phyloP scores from a whole-genome alignment of 2,329 filamentous ascomycete genomes.

The Plectosphaerella plurivora region DNA sequence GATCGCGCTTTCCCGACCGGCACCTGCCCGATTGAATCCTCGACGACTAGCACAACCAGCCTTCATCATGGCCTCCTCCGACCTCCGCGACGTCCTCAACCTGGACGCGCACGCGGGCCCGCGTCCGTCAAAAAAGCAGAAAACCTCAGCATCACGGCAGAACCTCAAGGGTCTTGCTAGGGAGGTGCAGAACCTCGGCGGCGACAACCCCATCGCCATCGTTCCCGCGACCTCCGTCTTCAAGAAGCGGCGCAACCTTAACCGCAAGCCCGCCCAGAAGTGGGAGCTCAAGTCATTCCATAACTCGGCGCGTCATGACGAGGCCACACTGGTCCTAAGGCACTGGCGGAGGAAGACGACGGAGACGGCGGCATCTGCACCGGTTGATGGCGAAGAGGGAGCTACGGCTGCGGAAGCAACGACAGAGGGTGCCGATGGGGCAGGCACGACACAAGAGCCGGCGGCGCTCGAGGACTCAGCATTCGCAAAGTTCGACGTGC shows the following conservation, averaged over 20 bases:
- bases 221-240: conserved; percentile 56
- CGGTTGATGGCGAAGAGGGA: conserved; percentile 47
- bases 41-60: conserved; percentile 5
- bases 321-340: conserved; percentile 61
- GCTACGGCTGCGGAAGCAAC: conserved; percentile 24
- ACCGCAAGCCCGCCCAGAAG: conserved; percentile 48
- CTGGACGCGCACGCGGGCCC: conserved; percentile 51
- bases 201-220: conserved; percentile 63
- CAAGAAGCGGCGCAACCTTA: conserved; percentile 54
- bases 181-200: conserved; percentile 61
- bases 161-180: conserved; percentile 61
- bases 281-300: conserved; percentile 70
- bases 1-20: neutral
- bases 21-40: neutral
- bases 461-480: conserved; percentile 48
- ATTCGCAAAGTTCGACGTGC: conserved; percentile 87
- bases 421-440: conserved; percentile 17
- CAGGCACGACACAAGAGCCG: conserved; percentile 11
- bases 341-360: conserved; percentile 75
- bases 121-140: conserved; percentile 71
- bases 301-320: conserved; percentile 67
- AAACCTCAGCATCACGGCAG: conserved; percentile 54
- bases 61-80: conserved; percentile 63
- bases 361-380: conserved; percentile 62
- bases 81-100: conserved; percentile 86